Evolutionary conservation across 768 basidiomycete genomes (phyloP).

Genomic region (Neoboletus magnificus): DNA sequence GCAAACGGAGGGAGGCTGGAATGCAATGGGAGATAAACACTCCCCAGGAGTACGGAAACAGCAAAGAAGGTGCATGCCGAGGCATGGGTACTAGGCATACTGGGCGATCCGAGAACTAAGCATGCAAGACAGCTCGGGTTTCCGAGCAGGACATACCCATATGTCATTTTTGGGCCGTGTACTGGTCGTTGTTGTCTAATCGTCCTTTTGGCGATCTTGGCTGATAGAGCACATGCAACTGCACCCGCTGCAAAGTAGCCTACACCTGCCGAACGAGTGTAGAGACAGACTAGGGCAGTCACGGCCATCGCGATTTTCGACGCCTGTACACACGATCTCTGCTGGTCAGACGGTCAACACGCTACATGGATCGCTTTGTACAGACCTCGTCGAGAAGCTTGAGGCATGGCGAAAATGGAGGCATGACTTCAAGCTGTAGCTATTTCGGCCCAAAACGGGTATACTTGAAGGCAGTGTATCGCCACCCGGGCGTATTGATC

Average conservation of each 20-base stretch:
- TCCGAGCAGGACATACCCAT: slow-evolving; percentile 53
- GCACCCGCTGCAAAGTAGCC: slow-evolving; percentile 60
- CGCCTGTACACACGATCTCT: slow-evolving; percentile 40
- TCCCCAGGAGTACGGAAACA: slow-evolving; percentile 57
- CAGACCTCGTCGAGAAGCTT: slow-evolving; percentile 33
- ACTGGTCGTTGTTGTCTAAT: slow-evolving; percentile 66
- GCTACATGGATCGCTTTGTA: neutral
- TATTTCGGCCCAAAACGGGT: too few species aligned
- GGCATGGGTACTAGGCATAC: slow-evolving; percentile 85
- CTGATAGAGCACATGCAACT: slow-evolving; percentile 50
- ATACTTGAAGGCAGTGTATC: too few species aligned
- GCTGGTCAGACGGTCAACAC: slow-evolving; percentile 3
- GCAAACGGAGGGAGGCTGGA: slow-evolving; percentile 41
- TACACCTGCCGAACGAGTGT: slow-evolving; percentile 61
- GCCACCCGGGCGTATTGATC: neutral
- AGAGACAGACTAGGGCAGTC: slow-evolving; percentile 49
- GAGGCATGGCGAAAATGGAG: slow-evolving; percentile 22
- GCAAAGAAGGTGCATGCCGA: slow-evolving; percentile 65
- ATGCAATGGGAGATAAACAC: slow-evolving; percentile 57
- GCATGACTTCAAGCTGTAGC: too few species aligned
- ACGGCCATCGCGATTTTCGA: slow-evolving; percentile 52
- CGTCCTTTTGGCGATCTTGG: slow-evolving; percentile 57
- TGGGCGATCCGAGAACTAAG: slow-evolving; percentile 25
- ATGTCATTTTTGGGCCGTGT: slow-evolving; percentile 48
- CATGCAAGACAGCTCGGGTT: neutral